phyloP scores from a whole-genome alignment of 768 basidiomycete genomes.

The Boletellus sp. region DNA sequence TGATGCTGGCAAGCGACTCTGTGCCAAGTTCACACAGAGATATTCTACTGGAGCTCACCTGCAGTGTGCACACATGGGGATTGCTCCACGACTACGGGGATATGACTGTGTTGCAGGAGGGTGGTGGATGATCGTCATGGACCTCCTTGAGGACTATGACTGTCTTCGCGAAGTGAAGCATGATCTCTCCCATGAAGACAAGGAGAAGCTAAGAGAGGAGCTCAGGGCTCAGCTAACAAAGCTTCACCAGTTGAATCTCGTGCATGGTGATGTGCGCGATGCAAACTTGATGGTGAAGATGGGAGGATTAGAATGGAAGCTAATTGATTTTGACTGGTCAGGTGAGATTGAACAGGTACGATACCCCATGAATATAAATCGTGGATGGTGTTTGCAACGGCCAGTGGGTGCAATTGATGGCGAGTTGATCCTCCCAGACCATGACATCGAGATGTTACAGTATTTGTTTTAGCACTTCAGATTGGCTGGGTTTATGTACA shows the following conservation, averaged over 20 bases:
- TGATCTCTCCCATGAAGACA: not conserved
- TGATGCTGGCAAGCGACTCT: not conserved
- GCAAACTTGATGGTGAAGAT: not conserved
- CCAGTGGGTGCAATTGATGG: not conserved
- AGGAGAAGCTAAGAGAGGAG: not conserved
- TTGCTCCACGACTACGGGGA: constrained; percentile 24
- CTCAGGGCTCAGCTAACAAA: not conserved
- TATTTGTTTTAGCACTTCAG: no score
- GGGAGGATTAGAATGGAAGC: not conserved
- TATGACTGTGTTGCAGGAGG: constrained; percentile 28
- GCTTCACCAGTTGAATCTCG: not conserved
- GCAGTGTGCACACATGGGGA: not conserved
- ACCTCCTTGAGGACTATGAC: constrained; percentile 16
- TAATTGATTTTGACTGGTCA: constrained; percentile 30
- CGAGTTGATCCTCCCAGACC: not conserved
- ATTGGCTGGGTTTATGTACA: no score
- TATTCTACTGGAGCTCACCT: not conserved
- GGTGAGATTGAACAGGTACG: constrained; percentile 17
- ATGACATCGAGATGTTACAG: no score
- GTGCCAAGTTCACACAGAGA: not conserved
- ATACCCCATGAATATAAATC: constrained; percentile 21
- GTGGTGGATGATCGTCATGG: constrained; percentile 35
- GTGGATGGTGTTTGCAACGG: not conserved
- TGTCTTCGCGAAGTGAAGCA: not conserved
- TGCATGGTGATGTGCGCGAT: not conserved